Evolutionary conservation across 371 early-diverging fungal genomes (phyloP), one percentile per base, ranked within the genome.

Genomic region (Blyttiomyces sp.): DNA sequence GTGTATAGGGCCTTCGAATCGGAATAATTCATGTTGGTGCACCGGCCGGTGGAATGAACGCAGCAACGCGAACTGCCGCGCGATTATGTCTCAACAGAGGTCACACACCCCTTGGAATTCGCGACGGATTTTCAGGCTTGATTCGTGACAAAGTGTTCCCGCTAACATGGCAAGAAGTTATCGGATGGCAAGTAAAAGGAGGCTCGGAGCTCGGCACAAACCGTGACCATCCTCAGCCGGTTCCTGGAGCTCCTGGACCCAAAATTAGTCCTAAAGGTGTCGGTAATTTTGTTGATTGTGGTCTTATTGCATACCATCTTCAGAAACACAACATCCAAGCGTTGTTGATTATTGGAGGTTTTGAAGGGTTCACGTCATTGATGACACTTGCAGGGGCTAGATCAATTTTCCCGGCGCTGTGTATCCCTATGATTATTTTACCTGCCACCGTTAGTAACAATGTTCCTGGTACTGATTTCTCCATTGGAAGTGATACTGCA

Each of bases 401-500:
- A 35, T 31, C 59, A 6, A 75, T 86, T 62, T 95, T 90, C 71
- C 83, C 80, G 21, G 88, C 93, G 4, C 88, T 96, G 68, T 86
- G 90, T 64, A 93, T 98, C 60, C 95, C 97, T 2, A 89, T 98
- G 73, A 85, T 93, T 31, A 84, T 90, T 52, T 84, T 99, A 9
- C 99, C 99, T 6, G 95, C 98, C 24, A 96, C 99, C 0, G 88
- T 96, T 49, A 89, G 91, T 39, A 99, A 99, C 82, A 99, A 99
- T 73, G 96, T 99, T 3, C 99, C 99, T 2, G 96, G 95, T 27
- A 98, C 99, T 0, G 96, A 96, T 66, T 91, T 85, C 63, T 94
- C 94, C 35, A 83, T 99, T 64, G 99, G 99, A 13, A 83, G 88
- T 19, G 99, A 99, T 66, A 99, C 99, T 17, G 92, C 98, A 6